Evolutionary conservation across 805 yeast genomes (phyloP).

Genomic region (Metschnikowia lachancei): DNA sequence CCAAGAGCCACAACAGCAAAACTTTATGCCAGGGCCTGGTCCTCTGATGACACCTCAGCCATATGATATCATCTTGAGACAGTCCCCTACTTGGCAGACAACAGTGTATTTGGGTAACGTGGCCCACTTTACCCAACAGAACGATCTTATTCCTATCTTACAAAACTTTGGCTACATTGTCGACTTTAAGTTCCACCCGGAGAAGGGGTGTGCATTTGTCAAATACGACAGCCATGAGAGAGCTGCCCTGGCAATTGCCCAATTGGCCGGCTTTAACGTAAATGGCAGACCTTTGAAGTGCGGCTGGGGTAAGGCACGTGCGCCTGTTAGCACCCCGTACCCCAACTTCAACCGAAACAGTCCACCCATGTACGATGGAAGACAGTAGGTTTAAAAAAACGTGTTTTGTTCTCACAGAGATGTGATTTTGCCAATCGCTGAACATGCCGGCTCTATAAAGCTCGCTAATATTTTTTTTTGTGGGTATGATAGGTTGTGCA

Average conservation of each 20-base stretch:
- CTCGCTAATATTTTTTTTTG: background rate
- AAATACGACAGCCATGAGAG: slow-evolving; percentile 83
- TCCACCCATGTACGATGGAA: slow-evolving; percentile 3
- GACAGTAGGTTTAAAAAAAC: background rate
- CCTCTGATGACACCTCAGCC: slow-evolving; percentile 50
- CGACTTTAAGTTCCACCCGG: slow-evolving; percentile 76
- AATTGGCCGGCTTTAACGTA: slow-evolving; percentile 64
- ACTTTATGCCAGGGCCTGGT: slow-evolving; percentile 2
- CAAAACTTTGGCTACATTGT: slow-evolving; percentile 81
- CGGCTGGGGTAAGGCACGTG: slow-evolving; percentile 79
- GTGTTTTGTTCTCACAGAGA: background rate
- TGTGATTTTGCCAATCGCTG: too few species aligned
- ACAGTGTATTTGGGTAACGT: slow-evolving; percentile 87
- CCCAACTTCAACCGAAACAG: slow-evolving; percentile 1
- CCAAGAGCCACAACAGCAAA: slow-evolving; percentile 6
- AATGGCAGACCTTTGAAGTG: slow-evolving; percentile 78
- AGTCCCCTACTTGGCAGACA: slow-evolving; percentile 78
- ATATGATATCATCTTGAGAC: slow-evolving; percentile 69
- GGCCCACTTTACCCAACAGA: slow-evolving; percentile 71
- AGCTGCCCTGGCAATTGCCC: slow-evolving; percentile 85
- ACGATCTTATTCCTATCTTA: slow-evolving; percentile 67
- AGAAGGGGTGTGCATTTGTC: slow-evolving; percentile 85
- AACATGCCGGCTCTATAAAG: too few species aligned
- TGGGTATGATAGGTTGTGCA: background rate
- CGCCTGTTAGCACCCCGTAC: slow-evolving; percentile 12